Conservation (phyloP, 495 filamentous ascomycete species). For the Aspergillus nidulans region DNA sequence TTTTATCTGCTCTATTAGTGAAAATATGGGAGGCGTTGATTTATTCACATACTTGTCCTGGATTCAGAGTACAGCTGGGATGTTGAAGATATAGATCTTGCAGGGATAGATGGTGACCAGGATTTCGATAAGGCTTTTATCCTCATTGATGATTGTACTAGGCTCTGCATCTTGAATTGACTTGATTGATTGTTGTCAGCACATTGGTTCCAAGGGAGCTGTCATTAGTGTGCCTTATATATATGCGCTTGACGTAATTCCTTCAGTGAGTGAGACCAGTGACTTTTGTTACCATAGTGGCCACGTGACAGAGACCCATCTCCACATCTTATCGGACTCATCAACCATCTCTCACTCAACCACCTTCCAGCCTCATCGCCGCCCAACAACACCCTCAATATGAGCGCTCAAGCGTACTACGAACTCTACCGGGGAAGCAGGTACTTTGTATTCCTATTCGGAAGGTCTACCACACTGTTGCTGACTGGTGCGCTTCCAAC, state of each 20-base stretch:
- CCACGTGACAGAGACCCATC: too few species aligned
- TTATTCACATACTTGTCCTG: background rate
- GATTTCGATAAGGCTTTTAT: background rate
- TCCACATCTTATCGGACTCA: constrained; percentile 8
- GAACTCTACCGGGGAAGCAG: constrained; percentile 97
- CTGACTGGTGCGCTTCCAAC: constrained; percentile 5
- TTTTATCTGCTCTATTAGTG: background rate
- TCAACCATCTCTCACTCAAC: constrained; percentile 21
- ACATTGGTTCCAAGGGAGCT: background rate
- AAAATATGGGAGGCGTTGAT: background rate
- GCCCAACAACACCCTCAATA: constrained; percentile 16
- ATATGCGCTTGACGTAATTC: constrained; percentile 6
- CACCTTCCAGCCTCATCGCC: constrained; percentile 6
- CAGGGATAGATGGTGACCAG: background rate
- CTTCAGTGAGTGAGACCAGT: too few species aligned
- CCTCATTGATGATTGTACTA: background rate
- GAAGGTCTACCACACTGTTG: background rate
- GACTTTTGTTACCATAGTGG: too few species aligned
- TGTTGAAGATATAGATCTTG: constrained; percentile 8
- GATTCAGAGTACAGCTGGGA: background rate
- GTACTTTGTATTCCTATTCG: constrained; percentile 41
- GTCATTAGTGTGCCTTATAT: background rate
- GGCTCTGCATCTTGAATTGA: background rate
- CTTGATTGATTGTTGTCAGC: background rate
- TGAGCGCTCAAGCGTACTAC: constrained; percentile 60